phyloP scores from a whole-genome alignment of 2,329 filamentous ascomycete genomes.

The Ceratocystiopsis sp. region DNA sequence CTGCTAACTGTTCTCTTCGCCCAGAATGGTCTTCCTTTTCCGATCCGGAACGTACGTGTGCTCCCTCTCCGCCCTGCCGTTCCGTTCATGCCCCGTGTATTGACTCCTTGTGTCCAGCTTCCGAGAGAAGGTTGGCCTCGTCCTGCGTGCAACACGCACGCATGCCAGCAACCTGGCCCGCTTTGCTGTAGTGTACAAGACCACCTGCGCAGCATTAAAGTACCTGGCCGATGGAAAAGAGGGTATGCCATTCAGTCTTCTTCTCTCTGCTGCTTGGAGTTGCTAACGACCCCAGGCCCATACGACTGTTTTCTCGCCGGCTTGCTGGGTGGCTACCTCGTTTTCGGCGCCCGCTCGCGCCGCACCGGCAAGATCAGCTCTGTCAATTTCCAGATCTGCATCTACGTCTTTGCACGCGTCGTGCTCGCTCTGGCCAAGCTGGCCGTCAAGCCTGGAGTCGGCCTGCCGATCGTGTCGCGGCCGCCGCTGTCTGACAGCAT shows the following conservation, averaged over 20 bases:
- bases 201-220: constrained; percentile 58
- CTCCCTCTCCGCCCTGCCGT: background rate
- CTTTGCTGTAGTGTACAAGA: constrained; percentile 85
- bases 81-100: background rate
- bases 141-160: constrained; percentile 72
- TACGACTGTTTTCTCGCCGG: constrained; percentile 80
- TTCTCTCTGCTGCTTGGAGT: too few relatives aligned
- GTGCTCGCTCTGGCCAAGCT: constrained; percentile 70
- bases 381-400: constrained; percentile 92
- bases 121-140: constrained; percentile 58
- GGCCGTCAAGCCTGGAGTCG: constrained; percentile 47
- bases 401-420: constrained; percentile 93
- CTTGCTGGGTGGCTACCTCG: constrained; percentile 74
- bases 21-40: constrained; percentile 90
- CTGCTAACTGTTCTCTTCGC: constrained; percentile 2
- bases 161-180: constrained; percentile 84
- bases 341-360: constrained; percentile 56
- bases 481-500: constrained; percentile 32
- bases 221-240: constrained; percentile 45
- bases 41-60: constrained; percentile 64
- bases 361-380: constrained; percentile 55
- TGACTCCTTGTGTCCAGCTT: constrained; percentile 23
- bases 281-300: constrained; percentile 26
- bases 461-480: constrained; percentile 31
- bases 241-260: constrained; percentile 16